A percentile compares a stretch with the other conserved stretches of the same genome.
phyloP scores from a whole-genome alignment of 164 flowering plant genomes.

The Nymphaea thermarum region DNA sequence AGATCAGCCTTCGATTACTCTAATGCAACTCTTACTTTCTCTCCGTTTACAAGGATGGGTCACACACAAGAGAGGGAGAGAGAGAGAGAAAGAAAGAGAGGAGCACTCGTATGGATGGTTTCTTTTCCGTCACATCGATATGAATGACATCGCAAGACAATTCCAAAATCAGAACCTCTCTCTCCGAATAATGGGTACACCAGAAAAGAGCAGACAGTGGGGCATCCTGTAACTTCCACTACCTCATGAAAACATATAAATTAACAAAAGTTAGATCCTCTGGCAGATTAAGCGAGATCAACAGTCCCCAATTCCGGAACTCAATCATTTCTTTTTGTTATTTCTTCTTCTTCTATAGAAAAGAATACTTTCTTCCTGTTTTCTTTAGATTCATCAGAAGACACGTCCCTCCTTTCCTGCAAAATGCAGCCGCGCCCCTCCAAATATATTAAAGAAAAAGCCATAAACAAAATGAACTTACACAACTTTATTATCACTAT shows the following conservation, averaged over 20 bases:
- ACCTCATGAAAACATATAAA: slow-evolving; percentile 26
- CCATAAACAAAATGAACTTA: neutral
- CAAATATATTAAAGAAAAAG: neutral
- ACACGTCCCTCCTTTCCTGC: neutral
- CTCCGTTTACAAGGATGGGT: too few relatives aligned
- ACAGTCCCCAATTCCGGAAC: slow-evolving; percentile 6
- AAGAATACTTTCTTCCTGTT: slow-evolving; percentile 7
- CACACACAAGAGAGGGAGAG: too few relatives aligned
- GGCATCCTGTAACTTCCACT: slow-evolving; percentile 51
- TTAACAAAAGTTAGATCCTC: slow-evolving; percentile 12
- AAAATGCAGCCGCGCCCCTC: neutral
- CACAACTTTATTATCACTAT: neutral
- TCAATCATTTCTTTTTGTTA: slow-evolving; percentile 7
- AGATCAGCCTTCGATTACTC: too few relatives aligned
- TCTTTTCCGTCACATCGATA: too few relatives aligned
- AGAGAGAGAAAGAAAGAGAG: too few relatives aligned
- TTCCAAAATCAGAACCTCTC: neutral
- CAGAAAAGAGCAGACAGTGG: slow-evolving; percentile 19
- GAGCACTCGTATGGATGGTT: too few relatives aligned
- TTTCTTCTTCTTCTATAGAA: slow-evolving; percentile 20
- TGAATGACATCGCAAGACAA: too few relatives aligned
- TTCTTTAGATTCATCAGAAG: too few relatives aligned
- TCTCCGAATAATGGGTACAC: neutral
- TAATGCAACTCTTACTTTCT: too few relatives aligned
- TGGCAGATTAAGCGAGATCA: neutral